Evolutionary conservation across 306 rosid genomes (phyloP).

Genomic region (cucumber (Cucumis sativus)): DNA sequence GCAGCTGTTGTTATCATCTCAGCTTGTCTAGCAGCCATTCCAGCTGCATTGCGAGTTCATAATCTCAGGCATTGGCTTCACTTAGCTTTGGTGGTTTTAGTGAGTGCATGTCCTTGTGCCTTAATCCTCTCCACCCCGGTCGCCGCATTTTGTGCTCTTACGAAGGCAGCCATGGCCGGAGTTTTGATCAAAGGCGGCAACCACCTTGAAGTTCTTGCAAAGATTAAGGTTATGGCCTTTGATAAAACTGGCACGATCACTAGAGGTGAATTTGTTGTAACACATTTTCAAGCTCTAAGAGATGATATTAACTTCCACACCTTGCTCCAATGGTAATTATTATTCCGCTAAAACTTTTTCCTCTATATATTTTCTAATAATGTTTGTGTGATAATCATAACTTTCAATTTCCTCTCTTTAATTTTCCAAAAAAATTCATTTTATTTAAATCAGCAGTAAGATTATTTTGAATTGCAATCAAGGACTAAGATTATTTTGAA

Average conservation of each 20-base stretch:
- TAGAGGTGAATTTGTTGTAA: conserved; percentile 68
- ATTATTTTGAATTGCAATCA: too few species aligned
- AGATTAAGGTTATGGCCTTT: conserved; percentile 62
- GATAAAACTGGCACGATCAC: conserved; percentile 96
- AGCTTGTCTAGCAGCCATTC: conserved; percentile 44
- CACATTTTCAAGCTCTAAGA: conserved; percentile 43
- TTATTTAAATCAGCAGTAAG: too few species aligned
- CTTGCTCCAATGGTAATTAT: conserved; percentile 53
- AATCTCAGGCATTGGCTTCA: conserved; percentile 62
- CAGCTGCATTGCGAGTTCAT: conserved; percentile 29
- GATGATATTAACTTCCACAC: conserved; percentile 47
- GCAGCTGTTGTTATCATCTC: conserved; percentile 62
- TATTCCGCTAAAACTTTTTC: not conserved
- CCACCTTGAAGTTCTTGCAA: conserved; percentile 57
- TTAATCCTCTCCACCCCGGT: conserved; percentile 87
- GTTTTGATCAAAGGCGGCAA: conserved; percentile 90
- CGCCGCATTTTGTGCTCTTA: conserved; percentile 82
- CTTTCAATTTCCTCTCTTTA: not conserved
- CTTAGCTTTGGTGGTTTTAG: conserved; percentile 70
- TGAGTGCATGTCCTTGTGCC: conserved; percentile 90
- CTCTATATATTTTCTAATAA: not conserved
- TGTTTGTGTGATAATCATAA: not conserved
- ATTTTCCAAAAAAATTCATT: not conserved
- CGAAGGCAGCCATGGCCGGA: conserved; percentile 78
- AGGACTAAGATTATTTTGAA: too few species aligned